Evolutionary conservation across 75 land plant species (phyloP).

Genomic region (Adiantum capillusveneris): DNA sequence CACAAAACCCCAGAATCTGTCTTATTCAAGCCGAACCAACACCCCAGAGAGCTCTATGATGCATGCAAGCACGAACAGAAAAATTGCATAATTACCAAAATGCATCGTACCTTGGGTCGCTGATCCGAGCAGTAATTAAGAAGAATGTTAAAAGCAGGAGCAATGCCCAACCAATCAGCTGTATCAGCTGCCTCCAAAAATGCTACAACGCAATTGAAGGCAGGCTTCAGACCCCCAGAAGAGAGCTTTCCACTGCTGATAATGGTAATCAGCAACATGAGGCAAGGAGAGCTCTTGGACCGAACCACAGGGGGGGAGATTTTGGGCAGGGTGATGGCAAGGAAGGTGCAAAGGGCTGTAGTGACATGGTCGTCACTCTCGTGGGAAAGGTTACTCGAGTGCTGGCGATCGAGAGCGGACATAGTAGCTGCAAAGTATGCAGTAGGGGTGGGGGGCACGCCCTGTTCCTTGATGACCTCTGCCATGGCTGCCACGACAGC

Average conservation of each 20-base stretch:
- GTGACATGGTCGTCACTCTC: conserved; percentile 21
- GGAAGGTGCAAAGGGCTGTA: conserved; percentile 49
- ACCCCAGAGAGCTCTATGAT: too few relatives aligned
- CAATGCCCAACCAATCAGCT: conserved; percentile 43
- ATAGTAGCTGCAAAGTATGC: conserved; percentile 77
- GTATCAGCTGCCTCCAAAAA: conserved; percentile 38
- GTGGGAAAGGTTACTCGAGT: conserved; percentile 4
- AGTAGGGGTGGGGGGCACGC: conserved; percentile 50
- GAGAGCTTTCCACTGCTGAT: conserved; percentile 11
- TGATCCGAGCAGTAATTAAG: conserved; percentile 41
- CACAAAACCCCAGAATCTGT: too few relatives aligned
- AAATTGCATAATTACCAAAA: too few relatives aligned
- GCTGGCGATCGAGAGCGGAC: conserved; percentile 53
- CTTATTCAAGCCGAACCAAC: too few relatives aligned
- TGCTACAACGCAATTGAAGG: conserved; percentile 44
- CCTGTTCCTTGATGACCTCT: conserved; percentile 68
- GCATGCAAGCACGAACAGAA: too few relatives aligned
- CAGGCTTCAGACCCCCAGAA: conserved; percentile 30
- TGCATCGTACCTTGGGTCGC: conserved; percentile 60
- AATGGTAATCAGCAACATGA: conserved; percentile 26
- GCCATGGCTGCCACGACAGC: conserved; percentile 66
- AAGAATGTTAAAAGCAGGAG: conserved; percentile 38
- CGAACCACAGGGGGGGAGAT: conserved; percentile 36
- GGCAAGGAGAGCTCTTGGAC: conserved; percentile 24
- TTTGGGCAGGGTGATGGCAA: conserved; percentile 42